Evolutionary conservation across 176 grass and related monocot species (phyloP).

Genomic region (Rhynchospora pubera): DNA sequence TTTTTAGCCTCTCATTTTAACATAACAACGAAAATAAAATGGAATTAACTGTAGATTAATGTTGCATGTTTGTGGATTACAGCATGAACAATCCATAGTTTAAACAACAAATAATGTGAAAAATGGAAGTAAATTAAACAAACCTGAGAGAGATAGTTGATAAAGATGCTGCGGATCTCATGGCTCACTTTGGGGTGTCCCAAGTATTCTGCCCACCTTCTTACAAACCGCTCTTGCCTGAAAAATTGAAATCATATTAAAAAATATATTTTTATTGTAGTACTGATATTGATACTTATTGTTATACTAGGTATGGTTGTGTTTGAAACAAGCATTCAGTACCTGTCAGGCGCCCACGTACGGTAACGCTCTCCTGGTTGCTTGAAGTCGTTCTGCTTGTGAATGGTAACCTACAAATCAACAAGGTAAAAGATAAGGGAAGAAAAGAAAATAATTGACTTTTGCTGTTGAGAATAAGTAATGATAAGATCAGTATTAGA

Average conservation of each 20-base stretch:
- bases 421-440: conserved; percentile 5
- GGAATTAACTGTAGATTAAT: neutral
- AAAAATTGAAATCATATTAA: conserved; percentile 8
- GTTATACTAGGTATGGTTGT: neutral
- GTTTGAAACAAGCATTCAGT: neutral
- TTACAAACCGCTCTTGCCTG: conserved; percentile 64
- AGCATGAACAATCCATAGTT: neutral
- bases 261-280: neutral
- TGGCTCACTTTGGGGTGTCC: conserved; percentile 61
- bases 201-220: conserved; percentile 34
- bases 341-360: conserved; percentile 56
- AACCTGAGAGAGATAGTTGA: conserved; percentile 56
- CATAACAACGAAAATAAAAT: neutral
- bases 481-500: neutral
- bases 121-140: neutral
- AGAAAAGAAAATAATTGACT: neutral
- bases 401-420: conserved; percentile 18
- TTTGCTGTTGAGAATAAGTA: neutral
- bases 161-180: conserved; percentile 63
- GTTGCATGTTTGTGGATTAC: neutral
- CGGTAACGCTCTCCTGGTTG: conserved; percentile 80
- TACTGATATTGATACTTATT: neutral
- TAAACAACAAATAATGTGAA: neutral
- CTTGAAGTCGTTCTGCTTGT: conserved; percentile 79
- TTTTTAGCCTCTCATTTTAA: neutral